Evolutionary conservation across 352 stramenopile species (phyloP).

Genomic region (Globisporangium canariense): DNA sequence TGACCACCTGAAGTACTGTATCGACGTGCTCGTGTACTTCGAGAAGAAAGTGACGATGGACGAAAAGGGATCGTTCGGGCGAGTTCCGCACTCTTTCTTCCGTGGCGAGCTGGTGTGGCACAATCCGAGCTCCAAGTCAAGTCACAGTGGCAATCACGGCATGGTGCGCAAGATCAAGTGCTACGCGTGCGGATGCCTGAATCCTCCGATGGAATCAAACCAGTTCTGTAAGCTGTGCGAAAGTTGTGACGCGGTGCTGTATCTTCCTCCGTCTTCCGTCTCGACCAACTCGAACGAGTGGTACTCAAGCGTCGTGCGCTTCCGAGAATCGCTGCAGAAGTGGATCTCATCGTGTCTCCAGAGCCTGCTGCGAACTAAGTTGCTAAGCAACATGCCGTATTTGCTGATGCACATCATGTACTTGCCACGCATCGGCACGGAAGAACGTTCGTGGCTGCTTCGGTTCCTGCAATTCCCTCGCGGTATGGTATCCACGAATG

Average conservation of each 20-base stretch:
- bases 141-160: constrained; percentile 20
- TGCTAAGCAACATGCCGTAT: constrained; percentile 76
- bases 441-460: constrained; percentile 79
- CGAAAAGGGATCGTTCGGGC: constrained; percentile 59
- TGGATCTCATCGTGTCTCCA: constrained; percentile 76
- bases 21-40: constrained; percentile 85
- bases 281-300: constrained; percentile 79
- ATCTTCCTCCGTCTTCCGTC: constrained; percentile 73
- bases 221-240: constrained; percentile 77
- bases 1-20: constrained; percentile 76
- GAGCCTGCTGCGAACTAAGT: constrained; percentile 56
- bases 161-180: constrained; percentile 69
- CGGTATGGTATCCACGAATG: constrained; percentile 51
- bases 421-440: constrained; percentile 68
- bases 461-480: constrained; percentile 80
- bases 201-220: constrained; percentile 57
- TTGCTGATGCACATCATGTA: constrained; percentile 86
- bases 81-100: constrained; percentile 72
- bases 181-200: constrained; percentile 69
- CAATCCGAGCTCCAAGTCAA: constrained; percentile 17
- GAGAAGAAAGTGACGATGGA: constrained; percentile 82
- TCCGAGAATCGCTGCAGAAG: constrained; percentile 74
- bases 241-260: constrained; percentile 71
- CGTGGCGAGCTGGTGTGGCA: constrained; percentile 78
- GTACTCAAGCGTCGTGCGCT: constrained; percentile 69